phyloP scores from a whole-genome alignment of 805 yeast genomes.

The Yarrowia osloensis region DNA sequence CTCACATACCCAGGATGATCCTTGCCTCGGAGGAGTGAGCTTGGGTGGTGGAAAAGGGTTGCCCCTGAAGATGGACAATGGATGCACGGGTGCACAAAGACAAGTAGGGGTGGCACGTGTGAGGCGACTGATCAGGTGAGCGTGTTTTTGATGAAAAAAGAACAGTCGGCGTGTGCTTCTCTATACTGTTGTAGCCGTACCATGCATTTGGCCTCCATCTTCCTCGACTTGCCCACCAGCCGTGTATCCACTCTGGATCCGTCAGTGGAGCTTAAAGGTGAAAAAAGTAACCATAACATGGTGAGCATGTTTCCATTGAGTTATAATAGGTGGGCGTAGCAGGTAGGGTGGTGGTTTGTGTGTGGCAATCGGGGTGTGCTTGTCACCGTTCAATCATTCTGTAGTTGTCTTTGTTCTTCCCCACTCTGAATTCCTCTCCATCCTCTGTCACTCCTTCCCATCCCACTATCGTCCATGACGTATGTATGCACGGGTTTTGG shows the following conservation, averaged over 20 bases:
- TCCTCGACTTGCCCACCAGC: too few relatives aligned
- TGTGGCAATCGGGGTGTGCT: too few relatives aligned
- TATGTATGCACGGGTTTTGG: background rate
- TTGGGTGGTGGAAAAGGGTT: background rate
- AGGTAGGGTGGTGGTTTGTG: too few relatives aligned
- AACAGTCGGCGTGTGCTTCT: too few relatives aligned
- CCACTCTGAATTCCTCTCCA: too few relatives aligned
- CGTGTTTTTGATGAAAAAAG: too few relatives aligned
- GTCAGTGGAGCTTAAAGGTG: background rate
- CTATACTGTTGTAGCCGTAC: too few relatives aligned
- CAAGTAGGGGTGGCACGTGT: background rate
- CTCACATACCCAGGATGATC: slow-evolving; percentile 1
- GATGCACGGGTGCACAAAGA: background rate
- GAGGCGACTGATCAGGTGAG: too few relatives aligned
- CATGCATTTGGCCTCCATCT: too few relatives aligned
- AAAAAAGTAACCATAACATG: background rate
- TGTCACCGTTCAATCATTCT: too few relatives aligned
- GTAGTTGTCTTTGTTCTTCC: too few relatives aligned
- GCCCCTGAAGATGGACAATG: slow-evolving; percentile 3
- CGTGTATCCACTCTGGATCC: background rate
- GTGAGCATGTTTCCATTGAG: background rate
- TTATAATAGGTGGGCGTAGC: background rate
- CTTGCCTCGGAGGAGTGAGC: background rate
- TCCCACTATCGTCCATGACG: background rate
- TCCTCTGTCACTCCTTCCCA: too few relatives aligned